These are phyloP conservation scores for Backusella mclennaniae DNA, from an alignment of 192 early-diverging fungal species.

Conservation along the genomic window DNA sequence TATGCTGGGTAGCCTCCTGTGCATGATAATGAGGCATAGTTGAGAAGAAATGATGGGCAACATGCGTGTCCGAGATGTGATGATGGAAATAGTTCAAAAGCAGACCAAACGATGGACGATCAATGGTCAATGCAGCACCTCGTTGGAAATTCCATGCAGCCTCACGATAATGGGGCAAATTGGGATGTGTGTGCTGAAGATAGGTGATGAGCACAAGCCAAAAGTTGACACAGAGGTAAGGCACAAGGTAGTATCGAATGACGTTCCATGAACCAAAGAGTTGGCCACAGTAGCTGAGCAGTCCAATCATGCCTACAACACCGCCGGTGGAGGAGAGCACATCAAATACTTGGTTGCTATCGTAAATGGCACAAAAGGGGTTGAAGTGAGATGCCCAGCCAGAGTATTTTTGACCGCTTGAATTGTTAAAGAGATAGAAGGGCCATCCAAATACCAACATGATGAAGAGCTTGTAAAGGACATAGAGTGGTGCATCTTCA, in stretches of 20 bases:
- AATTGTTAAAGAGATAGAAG: slow-evolving; percentile 77
- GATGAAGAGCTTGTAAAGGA: slow-evolving; percentile 58
- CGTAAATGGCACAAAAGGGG: slow-evolving; percentile 79
- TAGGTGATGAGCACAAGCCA: slow-evolving; percentile 97
- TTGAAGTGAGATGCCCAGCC: slow-evolving; percentile 85
- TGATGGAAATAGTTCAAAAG: slow-evolving; percentile 82
- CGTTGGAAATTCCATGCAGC: slow-evolving; percentile 88
- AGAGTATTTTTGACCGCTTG: slow-evolving; percentile 73
- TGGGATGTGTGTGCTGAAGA: slow-evolving; percentile 90
- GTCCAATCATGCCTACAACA: slow-evolving; percentile 53
- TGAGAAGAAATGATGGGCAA: slow-evolving; percentile 94
- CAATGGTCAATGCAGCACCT: slow-evolving; percentile 85
- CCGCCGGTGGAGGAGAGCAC: slow-evolving; percentile 72
- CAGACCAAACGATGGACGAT: slow-evolving; percentile 79
- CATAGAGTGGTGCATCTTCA: slow-evolving; percentile 74
- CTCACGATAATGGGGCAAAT: slow-evolving; percentile 87
- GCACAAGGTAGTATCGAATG: slow-evolving; percentile 83
- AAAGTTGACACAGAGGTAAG: slow-evolving; percentile 90
- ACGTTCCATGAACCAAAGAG: slow-evolving; percentile 54
- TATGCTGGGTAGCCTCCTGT: slow-evolving; percentile 76
- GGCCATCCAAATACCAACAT: slow-evolving; percentile 90
- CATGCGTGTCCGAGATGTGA: slow-evolving; percentile 87
- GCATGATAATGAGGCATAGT: slow-evolving; percentile 99
- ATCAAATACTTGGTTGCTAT: slow-evolving; percentile 64
- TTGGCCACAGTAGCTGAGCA: slow-evolving; percentile 53